phyloP scores from a whole-genome alignment of 495 filamentous ascomycete species.

The Aspergillus indologenus region DNA sequence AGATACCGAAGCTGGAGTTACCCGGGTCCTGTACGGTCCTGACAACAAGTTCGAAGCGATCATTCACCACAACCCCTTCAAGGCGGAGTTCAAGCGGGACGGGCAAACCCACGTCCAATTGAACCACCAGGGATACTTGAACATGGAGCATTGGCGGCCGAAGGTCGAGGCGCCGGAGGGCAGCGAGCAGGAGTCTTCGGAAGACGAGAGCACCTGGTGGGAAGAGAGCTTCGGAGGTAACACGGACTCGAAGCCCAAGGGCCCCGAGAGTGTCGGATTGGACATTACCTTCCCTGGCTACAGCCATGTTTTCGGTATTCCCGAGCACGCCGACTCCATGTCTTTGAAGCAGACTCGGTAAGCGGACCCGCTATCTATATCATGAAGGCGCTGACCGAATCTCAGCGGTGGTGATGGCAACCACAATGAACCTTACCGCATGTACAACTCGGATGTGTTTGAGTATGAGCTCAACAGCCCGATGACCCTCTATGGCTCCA shows the following conservation, averaged over 20 bases:
- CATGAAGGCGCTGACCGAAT: constrained; percentile 19
- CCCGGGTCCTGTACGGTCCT: constrained; percentile 79
- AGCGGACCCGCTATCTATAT: neutral
- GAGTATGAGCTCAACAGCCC: constrained; percentile 95
- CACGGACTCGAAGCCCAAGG: constrained; percentile 87
- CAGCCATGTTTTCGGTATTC: constrained; percentile 90
- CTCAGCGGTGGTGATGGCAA: constrained; percentile 71
- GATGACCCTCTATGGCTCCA: constrained; percentile 96
- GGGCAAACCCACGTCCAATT: constrained; percentile 79
- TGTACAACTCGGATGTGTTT: constrained; percentile 96
- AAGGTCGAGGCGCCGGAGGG: constrained; percentile 69
- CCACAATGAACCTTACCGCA: constrained; percentile 86
- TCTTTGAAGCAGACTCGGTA: constrained; percentile 84
- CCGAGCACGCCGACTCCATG: constrained; percentile 84
- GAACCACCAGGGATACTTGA: constrained; percentile 82
- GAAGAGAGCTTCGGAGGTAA: constrained; percentile 93
- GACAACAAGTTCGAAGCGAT: constrained; percentile 71
- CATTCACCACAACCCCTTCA: constrained; percentile 79
- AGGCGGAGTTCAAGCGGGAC: constrained; percentile 78
- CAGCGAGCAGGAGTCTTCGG: constrained; percentile 42
- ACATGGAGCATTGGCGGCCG: constrained; percentile 91
- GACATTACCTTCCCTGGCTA: constrained; percentile 93
- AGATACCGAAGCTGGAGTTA: constrained; percentile 57
- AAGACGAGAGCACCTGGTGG: constrained; percentile 92
- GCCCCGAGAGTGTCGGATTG: constrained; percentile 83